A percentile compares a stretch with the other conserved stretches of the same genome.
Evolutionary conservation across 1,284 basidiomycete species (phyloP).

Genomic region (Boletus hoseneyae): DNA sequence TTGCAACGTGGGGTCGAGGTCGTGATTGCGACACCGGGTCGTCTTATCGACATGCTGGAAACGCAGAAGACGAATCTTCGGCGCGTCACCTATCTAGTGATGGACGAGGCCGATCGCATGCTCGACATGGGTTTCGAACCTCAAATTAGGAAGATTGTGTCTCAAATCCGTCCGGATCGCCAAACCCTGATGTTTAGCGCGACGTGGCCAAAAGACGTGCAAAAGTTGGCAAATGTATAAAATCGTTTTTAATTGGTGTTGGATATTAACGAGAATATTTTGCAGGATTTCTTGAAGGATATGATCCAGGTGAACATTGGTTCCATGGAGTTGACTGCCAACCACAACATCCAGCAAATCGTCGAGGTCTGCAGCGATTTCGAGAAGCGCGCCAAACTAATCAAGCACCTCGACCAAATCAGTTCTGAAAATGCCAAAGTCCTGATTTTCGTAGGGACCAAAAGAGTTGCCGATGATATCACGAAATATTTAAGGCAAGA

Average conservation of each 20-base stretch:
- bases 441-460: slow-evolving; percentile 97
- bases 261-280: neutral
- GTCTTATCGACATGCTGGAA: slow-evolving; percentile 94
- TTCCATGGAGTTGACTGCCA: slow-evolving; percentile 97
- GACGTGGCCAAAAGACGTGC: slow-evolving; percentile 99
- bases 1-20: slow-evolving; percentile 96
- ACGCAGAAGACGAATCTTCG: slow-evolving; percentile 94
- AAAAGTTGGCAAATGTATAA: slow-evolving; percentile 85
- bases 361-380: slow-evolving; percentile 98
- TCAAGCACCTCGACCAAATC: slow-evolving; percentile 97
- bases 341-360: slow-evolving; percentile 96
- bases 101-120: slow-evolving; percentile 99
- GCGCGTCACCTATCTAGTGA: slow-evolving; percentile 95
- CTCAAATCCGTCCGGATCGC: slow-evolving; percentile 94
- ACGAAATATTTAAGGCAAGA: slow-evolving; percentile 97
- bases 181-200: slow-evolving; percentile 98
- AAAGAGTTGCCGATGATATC: slow-evolving; percentile 96
- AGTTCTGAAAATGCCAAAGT: slow-evolving; percentile 97
- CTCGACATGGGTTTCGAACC: slow-evolving; percentile 99
- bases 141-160: slow-evolving; percentile 97
- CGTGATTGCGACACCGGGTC: slow-evolving; percentile 89
- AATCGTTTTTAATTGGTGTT: neutral
- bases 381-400: slow-evolving; percentile 94
- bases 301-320: slow-evolving; percentile 99
- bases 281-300: slow-evolving; percentile 90